A percentile compares a stretch with the other conserved stretches of the same genome.
Evolutionary conservation across 2,329 filamentous ascomycete species (phyloP).

Genomic region (Gremmenia infestans): DNA sequence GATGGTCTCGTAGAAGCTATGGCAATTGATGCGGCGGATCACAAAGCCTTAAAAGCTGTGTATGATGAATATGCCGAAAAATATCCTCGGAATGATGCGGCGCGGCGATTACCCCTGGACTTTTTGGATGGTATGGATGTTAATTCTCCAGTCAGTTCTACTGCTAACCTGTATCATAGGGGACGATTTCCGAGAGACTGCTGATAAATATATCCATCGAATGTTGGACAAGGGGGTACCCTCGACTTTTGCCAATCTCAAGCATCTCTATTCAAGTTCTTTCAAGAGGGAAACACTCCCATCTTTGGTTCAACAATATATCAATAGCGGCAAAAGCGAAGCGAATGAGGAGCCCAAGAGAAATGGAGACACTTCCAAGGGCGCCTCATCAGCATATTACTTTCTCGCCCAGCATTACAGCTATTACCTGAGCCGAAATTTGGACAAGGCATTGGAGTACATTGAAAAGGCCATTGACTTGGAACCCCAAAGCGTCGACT

Average conservation of each 20-base stretch:
- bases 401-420: conserved; percentile 98
- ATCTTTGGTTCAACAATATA: conserved; percentile 72
- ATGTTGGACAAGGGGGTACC: conserved; percentile 92
- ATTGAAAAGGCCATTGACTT: conserved; percentile 79
- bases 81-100: conserved; percentile 77
- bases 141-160: neutral
- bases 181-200: conserved; percentile 73
- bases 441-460: conserved; percentile 74
- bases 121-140: conserved; percentile 64
- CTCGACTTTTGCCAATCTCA: conserved; percentile 94
- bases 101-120: conserved; percentile 80
- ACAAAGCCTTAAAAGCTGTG: conserved; percentile 62
- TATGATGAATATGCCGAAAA: conserved; percentile 79
- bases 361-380: conserved; percentile 49
- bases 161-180: conserved; percentile 41
- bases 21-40: conserved; percentile 56
- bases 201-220: conserved; percentile 70
- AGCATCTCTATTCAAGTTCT: conserved; percentile 77
- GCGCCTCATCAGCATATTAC: conserved; percentile 77
- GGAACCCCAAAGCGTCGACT: conserved; percentile 78
- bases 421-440: conserved; percentile 79
- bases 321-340: conserved; percentile 49
- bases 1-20: conserved; percentile 67
- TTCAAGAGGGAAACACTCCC: conserved; percentile 75
- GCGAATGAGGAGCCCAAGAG: conserved; percentile 37